Conservation (phyloP, 495 filamentous ascomycete species). For the Emericellopsis terricola region DNA sequence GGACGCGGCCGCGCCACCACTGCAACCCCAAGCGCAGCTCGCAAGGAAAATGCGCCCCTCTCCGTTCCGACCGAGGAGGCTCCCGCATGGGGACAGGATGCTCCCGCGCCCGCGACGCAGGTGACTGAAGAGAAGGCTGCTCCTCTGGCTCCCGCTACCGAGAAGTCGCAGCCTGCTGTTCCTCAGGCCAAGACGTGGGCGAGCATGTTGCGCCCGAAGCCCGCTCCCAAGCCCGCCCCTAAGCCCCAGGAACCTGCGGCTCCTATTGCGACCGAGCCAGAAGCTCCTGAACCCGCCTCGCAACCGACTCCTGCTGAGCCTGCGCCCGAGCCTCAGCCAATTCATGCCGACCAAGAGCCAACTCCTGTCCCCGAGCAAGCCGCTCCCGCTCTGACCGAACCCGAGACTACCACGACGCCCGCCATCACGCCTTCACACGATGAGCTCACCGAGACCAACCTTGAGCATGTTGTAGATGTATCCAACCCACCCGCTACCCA, state of each 20-base stretch:
- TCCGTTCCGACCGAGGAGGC: slow-evolving; percentile 31
- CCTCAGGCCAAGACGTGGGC: slow-evolving; percentile 35
- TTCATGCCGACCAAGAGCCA: slow-evolving; percentile 13
- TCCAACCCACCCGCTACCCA: slow-evolving; percentile 57
- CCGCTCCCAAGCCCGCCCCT: slow-evolving; percentile 21
- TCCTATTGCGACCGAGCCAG: slow-evolving; percentile 19
- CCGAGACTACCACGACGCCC: slow-evolving; percentile 33
- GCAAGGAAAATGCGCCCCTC: slow-evolving; percentile 27
- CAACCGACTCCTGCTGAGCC: slow-evolving; percentile 15
- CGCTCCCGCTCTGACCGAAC: slow-evolving; percentile 9
- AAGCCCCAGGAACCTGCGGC: slow-evolving; percentile 23
- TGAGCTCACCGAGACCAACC: slow-evolving; percentile 75
- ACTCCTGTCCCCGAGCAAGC: slow-evolving; percentile 9
- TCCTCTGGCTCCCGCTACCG: background rate
- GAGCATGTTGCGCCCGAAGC: slow-evolving; percentile 32
- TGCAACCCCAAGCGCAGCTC: slow-evolving; percentile 31
- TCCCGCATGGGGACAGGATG: slow-evolving; percentile 13
- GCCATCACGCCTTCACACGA: slow-evolving; percentile 53
- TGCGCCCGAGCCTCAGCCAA: slow-evolving; percentile 12
- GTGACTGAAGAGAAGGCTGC: slow-evolving; percentile 1
- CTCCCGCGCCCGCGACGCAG: background rate
- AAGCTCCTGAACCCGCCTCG: slow-evolving; percentile 18
- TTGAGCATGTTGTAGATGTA: slow-evolving; percentile 71
- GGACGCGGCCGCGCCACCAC: slow-evolving; percentile 37
- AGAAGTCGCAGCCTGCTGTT: slow-evolving; percentile 14